A percentile compares a stretch with the other conserved stretches of the same genome.
Evolutionary conservation across 2,329 filamentous ascomycete species (phyloP).

Genomic region (Epichloe typhina): DNA sequence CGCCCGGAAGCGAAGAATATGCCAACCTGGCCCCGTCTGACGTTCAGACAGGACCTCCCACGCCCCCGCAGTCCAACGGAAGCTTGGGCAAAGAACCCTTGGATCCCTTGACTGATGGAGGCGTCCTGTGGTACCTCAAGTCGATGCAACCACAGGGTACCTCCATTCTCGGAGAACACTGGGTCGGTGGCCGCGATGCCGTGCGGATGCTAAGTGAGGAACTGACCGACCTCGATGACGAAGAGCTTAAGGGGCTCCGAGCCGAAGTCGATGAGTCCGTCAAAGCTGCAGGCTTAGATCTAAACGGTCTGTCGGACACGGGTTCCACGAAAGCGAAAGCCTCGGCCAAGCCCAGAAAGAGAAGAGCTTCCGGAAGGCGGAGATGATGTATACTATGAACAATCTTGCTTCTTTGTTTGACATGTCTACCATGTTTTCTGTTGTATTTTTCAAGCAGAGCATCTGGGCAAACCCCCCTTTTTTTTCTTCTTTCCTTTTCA

Average conservation of each 20-base stretch:
- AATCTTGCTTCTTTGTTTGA: background rate
- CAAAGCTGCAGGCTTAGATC: conserved; percentile 14
- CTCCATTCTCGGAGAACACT: conserved; percentile 59
- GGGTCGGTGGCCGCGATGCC: conserved; percentile 52
- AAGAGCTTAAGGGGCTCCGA: conserved; percentile 62
- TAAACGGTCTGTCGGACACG: conserved; percentile 8
- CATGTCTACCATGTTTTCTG: background rate
- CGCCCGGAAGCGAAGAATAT: conserved; percentile 36
- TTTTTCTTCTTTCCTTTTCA: background rate
- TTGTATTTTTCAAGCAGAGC: background rate
- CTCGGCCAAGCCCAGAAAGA: conserved; percentile 17
- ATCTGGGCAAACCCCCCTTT: background rate
- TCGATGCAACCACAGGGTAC: conserved; percentile 70
- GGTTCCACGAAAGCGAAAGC: conserved; percentile 15
- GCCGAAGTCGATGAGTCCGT: conserved; percentile 36
- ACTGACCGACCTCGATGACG: conserved; percentile 83
- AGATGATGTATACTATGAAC: conserved; percentile 12
- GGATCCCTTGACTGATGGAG: conserved; percentile 55
- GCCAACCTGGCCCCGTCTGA: conserved; percentile 14
- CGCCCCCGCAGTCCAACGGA: conserved; percentile 53
- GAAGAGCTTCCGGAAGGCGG: conserved; percentile 22
- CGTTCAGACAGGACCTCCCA: conserved; percentile 38
- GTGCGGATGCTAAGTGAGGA: conserved; percentile 63
- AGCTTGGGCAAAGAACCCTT: conserved; percentile 35
- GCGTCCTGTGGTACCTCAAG: conserved; percentile 78